Percentiles rank a stretch among this genome's conserved stretches.
phyloP scores from a whole-genome alignment of 2,329 filamentous ascomycete genomes.

The Phialophora macrospora region DNA sequence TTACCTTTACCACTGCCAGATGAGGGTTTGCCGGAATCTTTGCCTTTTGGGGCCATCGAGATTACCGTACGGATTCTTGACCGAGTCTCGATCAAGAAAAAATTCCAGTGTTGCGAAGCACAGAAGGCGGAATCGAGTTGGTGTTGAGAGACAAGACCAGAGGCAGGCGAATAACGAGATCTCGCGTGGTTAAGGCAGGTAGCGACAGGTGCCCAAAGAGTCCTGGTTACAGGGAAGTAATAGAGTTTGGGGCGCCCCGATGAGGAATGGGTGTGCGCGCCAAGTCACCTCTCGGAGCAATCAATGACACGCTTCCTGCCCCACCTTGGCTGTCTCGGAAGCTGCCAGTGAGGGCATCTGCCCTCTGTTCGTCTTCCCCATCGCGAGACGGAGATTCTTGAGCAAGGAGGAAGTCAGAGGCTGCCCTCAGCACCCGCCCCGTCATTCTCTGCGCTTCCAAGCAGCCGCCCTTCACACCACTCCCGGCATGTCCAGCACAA shows the following conservation, averaged over 20 bases:
- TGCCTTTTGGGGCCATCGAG: constrained; percentile 52
- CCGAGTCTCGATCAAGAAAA: neutral
- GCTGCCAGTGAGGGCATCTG: neutral
- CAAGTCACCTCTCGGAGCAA: constrained; percentile 1
- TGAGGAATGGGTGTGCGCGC: constrained; percentile 10
- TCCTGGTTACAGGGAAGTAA: neutral
- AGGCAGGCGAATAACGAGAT: neutral
- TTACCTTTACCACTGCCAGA: constrained; percentile 41
- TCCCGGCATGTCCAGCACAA: constrained; percentile 16
- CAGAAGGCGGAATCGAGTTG: neutral
- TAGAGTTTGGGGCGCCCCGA: constrained; percentile 9
- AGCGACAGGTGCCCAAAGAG: neutral
- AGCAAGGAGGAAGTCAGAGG: constrained; percentile 24
- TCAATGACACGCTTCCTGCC: neutral
- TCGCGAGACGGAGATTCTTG: constrained; percentile 9
- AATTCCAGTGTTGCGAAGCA: neutral
- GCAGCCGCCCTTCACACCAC: constrained; percentile 16
- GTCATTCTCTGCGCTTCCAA: constrained; percentile 23
- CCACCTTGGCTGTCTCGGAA: constrained; percentile 1
- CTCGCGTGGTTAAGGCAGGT: neutral
- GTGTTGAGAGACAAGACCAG: neutral
- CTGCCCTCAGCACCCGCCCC: constrained; percentile 20
- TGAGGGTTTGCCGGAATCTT: constrained; percentile 39
- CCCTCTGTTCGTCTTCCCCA: constrained; percentile 9
- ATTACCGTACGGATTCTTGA: neutral